Evolutionary conservation across 2,329 filamentous ascomycete genomes (phyloP), one percentile per base, ranked within the genome.

Genomic region (Raffaelea ambrosiae): DNA sequence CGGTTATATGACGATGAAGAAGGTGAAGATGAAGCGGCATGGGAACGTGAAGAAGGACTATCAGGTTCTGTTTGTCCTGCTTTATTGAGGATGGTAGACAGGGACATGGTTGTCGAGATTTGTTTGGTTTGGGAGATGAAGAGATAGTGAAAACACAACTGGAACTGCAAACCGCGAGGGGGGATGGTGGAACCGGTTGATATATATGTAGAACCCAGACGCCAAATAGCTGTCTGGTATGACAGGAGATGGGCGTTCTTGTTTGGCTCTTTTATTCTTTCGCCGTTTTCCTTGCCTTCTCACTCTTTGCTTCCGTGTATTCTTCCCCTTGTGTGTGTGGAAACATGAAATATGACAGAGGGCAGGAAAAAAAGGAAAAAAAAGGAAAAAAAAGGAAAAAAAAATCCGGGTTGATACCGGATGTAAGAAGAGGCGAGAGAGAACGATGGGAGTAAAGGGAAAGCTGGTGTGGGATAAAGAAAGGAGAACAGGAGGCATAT

Each of bases 101-200:
- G 33, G 39, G 46, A 48, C 49, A 51, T 51, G 41, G 43, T 22
- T 51, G 16, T 35, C 39, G 40, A 16, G 33, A 5, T 21, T 13
- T 35, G 42, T 44, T 35, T 44, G 42, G 16, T 33, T n/a, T 51
- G 48, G 51, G 38, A 48, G 36, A 29, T 20, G 22, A 11, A 7
- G 13, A 43, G 16, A 21, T 13, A 26, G 26, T 23, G 44, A 19
- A 38, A 39, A 14, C 9, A 40, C 23, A 39, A 13, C 7, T 29
- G 26, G 26, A 29, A 29, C 7, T 29, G 26, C 26, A 29, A 29
- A 29, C 26, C 26, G 26, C 7, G 26, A 29, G 26, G 26, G 26
- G 26, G 26, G n/a, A n/a, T n/a, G n/a, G 26, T 29, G 26, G 26
- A 13, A 29, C 26, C n/a, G 26, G 26, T 29, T 29, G 26, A 29